phyloP scores from a whole-genome alignment of 306 rosid genomes.

The Dalbergia cultrata region DNA sequence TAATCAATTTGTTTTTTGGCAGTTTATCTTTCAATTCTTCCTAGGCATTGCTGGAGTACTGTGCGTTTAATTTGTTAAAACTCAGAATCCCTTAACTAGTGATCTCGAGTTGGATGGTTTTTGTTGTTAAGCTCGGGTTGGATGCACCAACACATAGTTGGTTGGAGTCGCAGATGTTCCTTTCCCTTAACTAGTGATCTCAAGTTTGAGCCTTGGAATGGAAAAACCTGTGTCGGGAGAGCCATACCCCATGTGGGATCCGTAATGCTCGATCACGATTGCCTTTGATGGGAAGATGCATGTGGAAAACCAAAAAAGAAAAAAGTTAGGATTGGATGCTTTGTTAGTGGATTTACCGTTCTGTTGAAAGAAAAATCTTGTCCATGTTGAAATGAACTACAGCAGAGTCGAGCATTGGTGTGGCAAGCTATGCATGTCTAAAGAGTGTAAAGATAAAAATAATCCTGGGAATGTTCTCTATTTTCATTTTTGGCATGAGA shows the following conservation, averaged over 20 bases:
- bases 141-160: background rate
- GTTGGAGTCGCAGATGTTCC: too few species aligned
- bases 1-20: conserved; percentile 27
- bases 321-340: background rate
- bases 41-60: background rate
- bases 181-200: too few species aligned
- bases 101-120: too few species aligned
- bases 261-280: too few species aligned
- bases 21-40: conserved; percentile 5
- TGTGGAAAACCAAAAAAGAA: too few species aligned
- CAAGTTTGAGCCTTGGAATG: too few species aligned
- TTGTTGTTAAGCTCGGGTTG: background rate
- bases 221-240: too few species aligned
- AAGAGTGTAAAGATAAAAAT: conserved; percentile 15
- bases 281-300: too few species aligned
- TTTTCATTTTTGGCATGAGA: background rate
- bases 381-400: conserved; percentile 36
- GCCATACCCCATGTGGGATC: too few species aligned
- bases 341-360: conserved; percentile 13
- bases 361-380: conserved; percentile 15
- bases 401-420: background rate
- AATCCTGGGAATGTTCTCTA: background rate
- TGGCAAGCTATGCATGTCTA: background rate
- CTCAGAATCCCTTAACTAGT: conserved; percentile 23
- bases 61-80: conserved; percentile 29